These are phyloP conservation scores for Eucalyptus marginata DNA, from an alignment of 345 rosid genomes.

Conservation along the genomic window DNA sequence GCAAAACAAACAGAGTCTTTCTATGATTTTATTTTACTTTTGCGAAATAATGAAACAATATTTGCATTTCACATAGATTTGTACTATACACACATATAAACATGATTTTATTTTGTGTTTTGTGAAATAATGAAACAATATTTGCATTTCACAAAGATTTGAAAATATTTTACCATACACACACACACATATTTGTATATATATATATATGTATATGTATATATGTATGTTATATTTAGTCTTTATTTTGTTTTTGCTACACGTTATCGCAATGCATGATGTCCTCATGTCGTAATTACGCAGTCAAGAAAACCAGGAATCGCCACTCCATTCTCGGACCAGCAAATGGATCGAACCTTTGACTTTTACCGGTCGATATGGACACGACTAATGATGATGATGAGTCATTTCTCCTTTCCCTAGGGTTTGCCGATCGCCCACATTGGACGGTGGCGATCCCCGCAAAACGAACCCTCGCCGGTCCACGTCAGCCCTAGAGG, in stretches of 20 bases:
- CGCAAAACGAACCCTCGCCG: neutral
- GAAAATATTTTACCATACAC: fast-evolving
- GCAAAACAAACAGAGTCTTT: fast-evolving
- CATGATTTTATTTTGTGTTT: no score
- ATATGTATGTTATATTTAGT: neutral
- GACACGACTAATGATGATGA: neutral
- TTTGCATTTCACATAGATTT: neutral
- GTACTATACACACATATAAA: neutral
- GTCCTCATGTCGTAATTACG: neutral
- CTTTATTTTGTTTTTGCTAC: neutral
- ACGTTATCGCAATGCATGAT: neutral
- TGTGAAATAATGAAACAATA: no score
- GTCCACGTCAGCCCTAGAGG: neutral
- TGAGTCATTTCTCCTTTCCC: neutral
- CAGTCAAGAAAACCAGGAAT: neutral
- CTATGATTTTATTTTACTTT: neutral
- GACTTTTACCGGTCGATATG: neutral
- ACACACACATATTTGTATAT: no score
- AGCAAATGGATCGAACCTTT: neutral
- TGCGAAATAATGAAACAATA: neutral
- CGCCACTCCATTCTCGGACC: neutral
- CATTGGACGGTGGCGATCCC: neutral
- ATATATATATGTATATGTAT: no score
- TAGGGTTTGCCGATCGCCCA: neutral
- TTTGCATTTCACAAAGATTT: no score